A percentile compares a stretch with the other conserved stretches of the same genome.
phyloP scores from a whole-genome alignment of 148 eudicot genomes.

The Diospyros lotus region DNA sequence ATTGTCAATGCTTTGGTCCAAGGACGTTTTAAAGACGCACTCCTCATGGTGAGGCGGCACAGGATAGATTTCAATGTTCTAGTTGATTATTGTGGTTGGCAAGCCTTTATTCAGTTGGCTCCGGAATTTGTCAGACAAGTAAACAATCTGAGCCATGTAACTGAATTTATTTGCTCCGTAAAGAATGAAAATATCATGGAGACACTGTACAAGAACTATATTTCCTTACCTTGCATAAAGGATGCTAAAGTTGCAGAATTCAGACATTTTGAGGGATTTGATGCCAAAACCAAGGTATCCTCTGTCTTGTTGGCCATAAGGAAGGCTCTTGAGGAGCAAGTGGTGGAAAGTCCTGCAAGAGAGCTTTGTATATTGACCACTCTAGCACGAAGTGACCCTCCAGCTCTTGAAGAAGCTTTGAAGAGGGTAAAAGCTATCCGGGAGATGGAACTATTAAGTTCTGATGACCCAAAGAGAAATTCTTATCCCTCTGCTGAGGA shows the following conservation, averaged over 20 bases:
- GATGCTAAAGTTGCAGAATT: constrained; percentile 31
- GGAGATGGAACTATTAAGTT: constrained; percentile 70
- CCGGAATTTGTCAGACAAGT: constrained; percentile 83
- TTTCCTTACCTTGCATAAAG: constrained; percentile 37
- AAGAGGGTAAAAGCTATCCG: constrained; percentile 70
- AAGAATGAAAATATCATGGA: constrained; percentile 70
- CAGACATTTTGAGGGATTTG: constrained; percentile 19
- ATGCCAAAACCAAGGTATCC: constrained; percentile 43
- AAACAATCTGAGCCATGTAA: constrained; percentile 66
- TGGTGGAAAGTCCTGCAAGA: constrained; percentile 68
- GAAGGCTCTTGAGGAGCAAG: constrained; percentile 80
- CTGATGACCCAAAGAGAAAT: constrained; percentile 41
- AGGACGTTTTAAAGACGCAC: constrained; percentile 67
- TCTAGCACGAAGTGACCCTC: constrained; percentile 91
- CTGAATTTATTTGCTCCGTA: constrained; percentile 90
- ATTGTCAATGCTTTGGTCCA: constrained; percentile 69
- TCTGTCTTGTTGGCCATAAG: constrained; percentile 67
- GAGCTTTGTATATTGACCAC: constrained; percentile 98
- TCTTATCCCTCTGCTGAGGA: constrained; percentile 90
- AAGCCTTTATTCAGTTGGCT: constrained; percentile 60
- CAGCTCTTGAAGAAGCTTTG: constrained; percentile 89
- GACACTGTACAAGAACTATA: constrained; percentile 59
- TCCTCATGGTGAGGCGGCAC: constrained; percentile 89
- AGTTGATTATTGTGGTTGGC: constrained; percentile 84
- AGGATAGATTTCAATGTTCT: constrained; percentile 87